Base-by-base conservation (phyloP, 805 yeast species). In the Pichia occidentalis region DNA sequence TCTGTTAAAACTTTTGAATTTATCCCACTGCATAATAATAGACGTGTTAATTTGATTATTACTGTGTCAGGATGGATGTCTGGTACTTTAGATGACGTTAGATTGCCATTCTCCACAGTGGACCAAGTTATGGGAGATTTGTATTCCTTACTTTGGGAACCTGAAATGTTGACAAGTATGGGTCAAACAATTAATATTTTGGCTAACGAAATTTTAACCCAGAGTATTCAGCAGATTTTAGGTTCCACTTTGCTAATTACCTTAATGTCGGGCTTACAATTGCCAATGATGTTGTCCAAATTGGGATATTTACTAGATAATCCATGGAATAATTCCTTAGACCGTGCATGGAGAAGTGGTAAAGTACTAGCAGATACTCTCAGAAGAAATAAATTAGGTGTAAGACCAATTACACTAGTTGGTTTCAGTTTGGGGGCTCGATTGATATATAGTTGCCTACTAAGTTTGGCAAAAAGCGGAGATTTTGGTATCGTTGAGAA, bases 11-110 rank as follows among this genome's bases (percentile, higher is more conserved):
- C 97, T 0, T 92, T 92, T 61, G 97, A 94, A 53, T 81, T 94
- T 58, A 75, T 84, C 35, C 97, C 99, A 0, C 64, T 92, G 48
- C 95, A 86, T 58, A 88, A 90, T 56, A 87, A 85, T 57, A 83
- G 84, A 55, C 69, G 98, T 35, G 80, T 94, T 3, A 90, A 86
- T 54, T 65, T 88, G 48, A 82, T 90, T 37, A 62, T 92, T 14
- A 88, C 97, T 2, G 87, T 94, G 0, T 77, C 94, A 36, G 99
- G 99, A 1, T 92, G 99, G 99, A 87, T 92, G 90, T 81, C 80
- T 37, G 94, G 96, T 57, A 81, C 79, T 42, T 76, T 79, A 51
- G 99, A 92, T 76, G 99, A 92, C 70, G 90, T 92, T 16, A 71
- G 99, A 54, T 70, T 92, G 45, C 98, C 98, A 2, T 92, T 88